Percentiles rank a stretch among this genome's conserved stretches.
Evolutionary conservation across 2,329 filamentous ascomycete species (phyloP).

Genomic region (Clonostachys sp.): DNA sequence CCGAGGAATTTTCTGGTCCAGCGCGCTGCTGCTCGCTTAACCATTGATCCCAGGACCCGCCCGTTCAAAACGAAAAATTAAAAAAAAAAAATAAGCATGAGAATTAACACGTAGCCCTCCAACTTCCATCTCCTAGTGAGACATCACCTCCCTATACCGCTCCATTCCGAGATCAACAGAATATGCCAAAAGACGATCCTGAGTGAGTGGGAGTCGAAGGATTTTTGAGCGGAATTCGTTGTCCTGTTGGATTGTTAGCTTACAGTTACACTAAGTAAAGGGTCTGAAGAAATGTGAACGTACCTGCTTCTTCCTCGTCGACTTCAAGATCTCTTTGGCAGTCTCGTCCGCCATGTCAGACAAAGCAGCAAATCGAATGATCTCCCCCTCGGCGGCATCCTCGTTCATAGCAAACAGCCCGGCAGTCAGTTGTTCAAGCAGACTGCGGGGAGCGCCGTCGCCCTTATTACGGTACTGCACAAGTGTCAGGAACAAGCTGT

Average conservation of each 20-base stretch:
- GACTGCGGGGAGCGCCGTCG: conserved; percentile 31
- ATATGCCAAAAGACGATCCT: conserved; percentile 67
- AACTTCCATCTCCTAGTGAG: conserved; percentile 17
- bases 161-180: conserved; percentile 64
- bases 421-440: conserved; percentile 52
- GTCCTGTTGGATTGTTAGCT: conserved; percentile 13
- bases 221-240: conserved; percentile 35
- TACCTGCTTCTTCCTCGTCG: conserved; percentile 53
- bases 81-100: too few species aligned
- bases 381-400: conserved; percentile 33
- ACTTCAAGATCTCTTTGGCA: conserved; percentile 57
- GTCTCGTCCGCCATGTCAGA: conserved; percentile 77
- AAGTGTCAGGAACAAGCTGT: conserved; percentile 56
- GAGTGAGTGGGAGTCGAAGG: conserved; percentile 61
- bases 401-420: conserved; percentile 53
- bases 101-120: too few species aligned
- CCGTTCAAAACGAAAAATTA: too few species aligned
- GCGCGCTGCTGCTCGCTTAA: too few species aligned
- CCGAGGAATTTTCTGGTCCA: too few species aligned
- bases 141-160: conserved; percentile 65
- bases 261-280: not conserved
- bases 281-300: conserved; percentile 13
- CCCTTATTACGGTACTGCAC: conserved; percentile 36
- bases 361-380: conserved; percentile 62
- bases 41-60: too few species aligned